A percentile compares a stretch with the other conserved stretches of the same genome.
Conservation (phyloP, 352 stramenopile genomes). For the Peronospora destructor region DNA sequence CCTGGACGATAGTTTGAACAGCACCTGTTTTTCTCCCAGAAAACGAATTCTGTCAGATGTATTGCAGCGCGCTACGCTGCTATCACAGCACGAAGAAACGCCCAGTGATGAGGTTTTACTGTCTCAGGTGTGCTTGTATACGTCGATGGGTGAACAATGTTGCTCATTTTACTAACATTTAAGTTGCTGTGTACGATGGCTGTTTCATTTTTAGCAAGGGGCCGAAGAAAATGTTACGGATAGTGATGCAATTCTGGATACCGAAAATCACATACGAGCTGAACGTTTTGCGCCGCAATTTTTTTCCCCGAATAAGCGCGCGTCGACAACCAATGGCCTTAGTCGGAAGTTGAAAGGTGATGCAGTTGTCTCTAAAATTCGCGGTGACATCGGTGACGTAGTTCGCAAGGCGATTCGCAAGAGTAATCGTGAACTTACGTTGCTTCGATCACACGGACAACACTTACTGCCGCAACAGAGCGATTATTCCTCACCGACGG, state of each 20-base stretch:
- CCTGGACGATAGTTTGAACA: constrained; percentile 3
- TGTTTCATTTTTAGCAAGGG: constrained; percentile 2
- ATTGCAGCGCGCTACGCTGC: constrained; percentile 47
- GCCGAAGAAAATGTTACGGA: constrained; percentile 12
- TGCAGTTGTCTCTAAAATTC: constrained; percentile 37
- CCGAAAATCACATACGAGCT: constrained; percentile 46
- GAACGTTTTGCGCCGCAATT: constrained; percentile 49
- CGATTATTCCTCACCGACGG: constrained; percentile 3
- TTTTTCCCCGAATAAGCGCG: constrained; percentile 48
- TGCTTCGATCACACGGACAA: constrained; percentile 47
- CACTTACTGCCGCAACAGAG: constrained; percentile 39
- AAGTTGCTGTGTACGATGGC: constrained; percentile 2
- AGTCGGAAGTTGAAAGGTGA: constrained; percentile 22
- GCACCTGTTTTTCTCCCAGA: constrained; percentile 9
- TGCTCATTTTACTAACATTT: neutral
- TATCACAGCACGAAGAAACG: constrained; percentile 38
- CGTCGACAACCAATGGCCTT: neutral
- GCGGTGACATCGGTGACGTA: constrained; percentile 45
- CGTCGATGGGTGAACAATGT: neutral
- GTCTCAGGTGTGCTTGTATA: constrained; percentile 12
- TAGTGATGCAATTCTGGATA: constrained; percentile 51
- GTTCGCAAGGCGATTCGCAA: constrained; percentile 48
- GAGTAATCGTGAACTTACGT: constrained; percentile 50
- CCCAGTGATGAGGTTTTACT: constrained; percentile 5
- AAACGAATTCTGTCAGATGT: constrained; percentile 45